Base-by-base conservation (phyloP, 495 filamentous ascomycete genomes). In the Copromyces sp. region DNA sequence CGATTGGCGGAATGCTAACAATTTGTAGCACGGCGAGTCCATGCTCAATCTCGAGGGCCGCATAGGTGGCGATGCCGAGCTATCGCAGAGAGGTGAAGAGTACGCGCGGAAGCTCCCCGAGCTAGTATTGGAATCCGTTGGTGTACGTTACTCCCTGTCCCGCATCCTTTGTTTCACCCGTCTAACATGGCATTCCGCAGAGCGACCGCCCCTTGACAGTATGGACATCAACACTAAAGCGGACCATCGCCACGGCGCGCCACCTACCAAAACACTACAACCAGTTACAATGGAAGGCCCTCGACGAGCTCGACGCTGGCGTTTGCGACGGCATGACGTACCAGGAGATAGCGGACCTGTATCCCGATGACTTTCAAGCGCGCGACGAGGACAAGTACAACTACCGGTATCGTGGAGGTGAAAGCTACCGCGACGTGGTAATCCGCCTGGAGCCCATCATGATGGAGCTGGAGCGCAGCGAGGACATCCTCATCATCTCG, bases 381-480 rank as follows among this genome's bases (percentile, higher is more conserved):
- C 90, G 95, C 65, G 95, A 99, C 79, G 93, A 97, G 72, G 95
- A 99, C 82, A 99, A 99, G 82, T 90, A 98, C 86, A 99, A 99
- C 83, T 99, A 99, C 82, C 94, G 95, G 70, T 99, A 99, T 82
- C 92, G 95, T 2, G 95, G 94, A 73, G 95, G 95, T 17, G 95
- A 99, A 83, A 94, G 92, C 73, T 99, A 99, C 81, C 93, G 95
- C 70, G 95, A 99, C 79, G 95, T 99, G 1, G 95, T 99, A 35
- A 98, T 98, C 74, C 92, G 95, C 2, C 90, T 99, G 0, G 95
- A 99, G 78, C 95, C 95, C 68, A 99, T 99, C 81, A 99, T 99
- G 84, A 99, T 99, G 95, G 95, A 99, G 77, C 85, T 99, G 61
- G 95, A 99, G 81, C 89, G 95, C 71, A 92, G 89, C 76, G 95